phyloP scores from a whole-genome alignment of 305 asterid species.

The Fraxinus sp. region DNA sequence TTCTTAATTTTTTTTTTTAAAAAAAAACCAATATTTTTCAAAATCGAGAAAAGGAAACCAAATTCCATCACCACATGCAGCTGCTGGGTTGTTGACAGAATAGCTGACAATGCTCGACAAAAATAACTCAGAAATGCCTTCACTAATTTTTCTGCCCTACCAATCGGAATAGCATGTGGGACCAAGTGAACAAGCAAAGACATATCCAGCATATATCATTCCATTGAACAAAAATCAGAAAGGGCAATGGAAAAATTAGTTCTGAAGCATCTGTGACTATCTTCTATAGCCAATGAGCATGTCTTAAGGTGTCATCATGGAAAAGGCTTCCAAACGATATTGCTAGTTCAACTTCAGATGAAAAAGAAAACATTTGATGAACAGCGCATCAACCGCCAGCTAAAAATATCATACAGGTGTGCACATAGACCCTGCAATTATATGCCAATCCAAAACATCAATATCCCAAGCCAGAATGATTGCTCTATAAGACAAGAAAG shows the following conservation, averaged over 20 bases:
- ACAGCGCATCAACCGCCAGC: slow-evolving; percentile 99
- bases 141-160: slow-evolving; percentile 28
- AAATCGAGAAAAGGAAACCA: neutral
- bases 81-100: neutral
- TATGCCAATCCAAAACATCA: slow-evolving; percentile 95
- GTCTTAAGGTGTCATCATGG: slow-evolving; percentile 71
- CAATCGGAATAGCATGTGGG: slow-evolving; percentile 37
- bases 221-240: slow-evolving; percentile 36
- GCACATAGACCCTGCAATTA: slow-evolving; percentile 98
- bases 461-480: slow-evolving; percentile 31
- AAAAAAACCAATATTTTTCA: neutral
- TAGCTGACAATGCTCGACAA: neutral
- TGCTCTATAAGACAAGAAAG: slow-evolving; percentile 12
- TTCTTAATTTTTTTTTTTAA: neutral
- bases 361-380: slow-evolving; percentile 87
- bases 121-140: slow-evolving; percentile 25
- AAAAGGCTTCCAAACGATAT: slow-evolving; percentile 72
- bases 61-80: neutral
- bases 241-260: slow-evolving; percentile 37
- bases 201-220: slow-evolving; percentile 28
- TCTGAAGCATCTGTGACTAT: slow-evolving; percentile 56
- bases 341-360: slow-evolving; percentile 87
- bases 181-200: slow-evolving; percentile 28
- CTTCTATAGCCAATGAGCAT: slow-evolving; percentile 54
- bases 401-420: slow-evolving; percentile 85